phyloP scores from a whole-genome alignment of 2,329 filamentous ascomycete species.

The Chaetomium strumarium region DNA sequence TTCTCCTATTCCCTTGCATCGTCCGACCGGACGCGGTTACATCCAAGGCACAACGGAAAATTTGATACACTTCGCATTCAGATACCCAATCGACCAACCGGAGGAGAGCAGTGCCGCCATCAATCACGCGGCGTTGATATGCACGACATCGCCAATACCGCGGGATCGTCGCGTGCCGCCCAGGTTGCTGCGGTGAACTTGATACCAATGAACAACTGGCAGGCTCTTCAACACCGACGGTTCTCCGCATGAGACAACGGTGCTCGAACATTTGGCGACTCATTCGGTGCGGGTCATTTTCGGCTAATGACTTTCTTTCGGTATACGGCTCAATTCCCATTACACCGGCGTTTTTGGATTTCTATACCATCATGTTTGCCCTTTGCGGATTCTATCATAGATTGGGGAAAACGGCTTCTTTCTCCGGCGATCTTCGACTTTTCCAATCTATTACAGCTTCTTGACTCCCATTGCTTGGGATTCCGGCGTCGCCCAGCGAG shows the following conservation, averaged over 20 bases:
- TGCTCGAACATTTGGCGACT: background rate
- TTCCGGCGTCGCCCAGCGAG: background rate
- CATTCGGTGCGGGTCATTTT: slow-evolving; percentile 11
- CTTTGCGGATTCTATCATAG: slow-evolving; percentile 20
- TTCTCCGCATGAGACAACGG: background rate
- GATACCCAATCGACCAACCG: slow-evolving; percentile 25
- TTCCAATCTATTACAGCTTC: background rate
- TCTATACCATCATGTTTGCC: slow-evolving; percentile 15
- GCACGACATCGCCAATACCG: no score
- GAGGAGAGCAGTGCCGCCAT: background rate
- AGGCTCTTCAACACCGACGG: background rate
- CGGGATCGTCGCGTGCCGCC: background rate
- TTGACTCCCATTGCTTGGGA: background rate
- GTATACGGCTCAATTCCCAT: slow-evolving; percentile 27
- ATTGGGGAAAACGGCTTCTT: slow-evolving; percentile 17
- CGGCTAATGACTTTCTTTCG: slow-evolving; percentile 25
- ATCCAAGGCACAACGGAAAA: slow-evolving; percentile 21
- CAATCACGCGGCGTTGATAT: no score
- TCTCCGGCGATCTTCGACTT: background rate
- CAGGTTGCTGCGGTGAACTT: background rate
- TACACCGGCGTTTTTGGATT: slow-evolving; percentile 28
- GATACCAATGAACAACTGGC: background rate
- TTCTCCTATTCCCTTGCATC: slow-evolving; percentile 21
- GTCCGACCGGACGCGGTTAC: slow-evolving; percentile 15
- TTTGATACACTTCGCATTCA: slow-evolving; percentile 26